Conservation (phyloP, 2,329 filamentous ascomycete species). For the Tolypocladium tropicale region DNA sequence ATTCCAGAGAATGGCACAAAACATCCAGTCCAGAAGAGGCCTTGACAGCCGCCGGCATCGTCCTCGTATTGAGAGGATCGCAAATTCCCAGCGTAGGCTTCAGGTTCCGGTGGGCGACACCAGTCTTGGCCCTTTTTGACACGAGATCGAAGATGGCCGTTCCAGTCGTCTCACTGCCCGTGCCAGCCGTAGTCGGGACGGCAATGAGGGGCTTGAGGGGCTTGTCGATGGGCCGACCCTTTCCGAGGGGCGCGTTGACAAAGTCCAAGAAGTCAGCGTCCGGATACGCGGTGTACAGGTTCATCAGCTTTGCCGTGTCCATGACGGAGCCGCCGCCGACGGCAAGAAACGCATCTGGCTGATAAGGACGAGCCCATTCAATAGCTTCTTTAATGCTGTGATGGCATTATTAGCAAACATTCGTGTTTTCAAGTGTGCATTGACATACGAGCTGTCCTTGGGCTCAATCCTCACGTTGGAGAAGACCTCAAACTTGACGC, state of each 20-base stretch:
- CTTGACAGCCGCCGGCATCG: conserved; percentile 92
- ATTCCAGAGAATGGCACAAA: conserved; percentile 88
- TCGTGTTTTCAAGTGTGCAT: not conserved
- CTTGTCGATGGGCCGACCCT: conserved; percentile 65
- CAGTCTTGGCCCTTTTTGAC: conserved; percentile 83
- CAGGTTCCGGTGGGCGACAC: conserved; percentile 87
- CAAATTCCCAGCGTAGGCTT: conserved; percentile 91
- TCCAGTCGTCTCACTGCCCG: conserved; percentile 88
- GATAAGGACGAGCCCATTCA: conserved; percentile 68
- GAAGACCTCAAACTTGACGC: conserved; percentile 72
- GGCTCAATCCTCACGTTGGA: conserved; percentile 78
- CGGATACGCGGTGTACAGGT: conserved; percentile 83
- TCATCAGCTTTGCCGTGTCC: conserved; percentile 98
- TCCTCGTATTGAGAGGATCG: conserved; percentile 79
- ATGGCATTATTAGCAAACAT: not conserved
- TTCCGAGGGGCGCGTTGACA: conserved; percentile 88
- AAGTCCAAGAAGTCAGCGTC: conserved; percentile 95
- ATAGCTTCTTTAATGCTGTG: conserved; percentile 79
- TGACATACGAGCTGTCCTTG: conserved; percentile 76
- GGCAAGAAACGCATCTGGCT: conserved; percentile 82
- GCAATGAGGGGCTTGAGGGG: conserved; percentile 68
- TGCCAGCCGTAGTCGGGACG: conserved; percentile 74
- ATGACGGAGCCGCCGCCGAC: conserved; percentile 89
- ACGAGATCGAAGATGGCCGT: conserved; percentile 97
- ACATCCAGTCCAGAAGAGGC: conserved; percentile 89